Evolutionary conservation across 805 yeast species (phyloP).

Genomic region (Jamesozyma lodderae): DNA sequence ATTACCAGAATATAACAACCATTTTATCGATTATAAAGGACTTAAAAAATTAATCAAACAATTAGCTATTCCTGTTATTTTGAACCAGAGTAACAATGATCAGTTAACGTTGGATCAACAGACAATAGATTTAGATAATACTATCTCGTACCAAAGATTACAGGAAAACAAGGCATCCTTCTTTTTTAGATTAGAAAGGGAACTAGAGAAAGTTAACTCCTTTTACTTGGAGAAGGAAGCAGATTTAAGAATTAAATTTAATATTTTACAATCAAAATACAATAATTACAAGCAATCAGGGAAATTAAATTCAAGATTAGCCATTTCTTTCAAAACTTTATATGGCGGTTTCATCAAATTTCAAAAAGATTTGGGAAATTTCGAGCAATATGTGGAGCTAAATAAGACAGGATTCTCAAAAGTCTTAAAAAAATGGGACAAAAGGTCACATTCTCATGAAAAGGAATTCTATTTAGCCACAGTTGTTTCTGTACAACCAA

Average conservation of each 20-base stretch:
- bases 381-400: constrained; percentile 89
- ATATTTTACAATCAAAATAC: constrained; percentile 66
- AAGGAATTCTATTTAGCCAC: constrained; percentile 85
- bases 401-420: constrained; percentile 95
- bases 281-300: constrained; percentile 38
- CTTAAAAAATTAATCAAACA: constrained; percentile 85
- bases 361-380: constrained; percentile 75
- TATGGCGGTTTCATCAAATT: constrained; percentile 85
- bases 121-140: constrained; percentile 31
- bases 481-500: constrained; percentile 94
- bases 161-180: constrained; percentile 88
- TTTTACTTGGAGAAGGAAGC: constrained; percentile 88
- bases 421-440: constrained; percentile 96
- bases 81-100: not conserved
- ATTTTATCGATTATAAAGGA: constrained; percentile 91
- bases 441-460: constrained; percentile 87
- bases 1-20: constrained; percentile 88
- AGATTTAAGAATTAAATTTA: constrained; percentile 69
- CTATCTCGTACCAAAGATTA: constrained; percentile 41
- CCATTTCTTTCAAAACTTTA: constrained; percentile 65
- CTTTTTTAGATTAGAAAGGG: constrained; percentile 83
- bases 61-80: constrained; percentile 41
- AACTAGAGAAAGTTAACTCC: constrained; percentile 88
- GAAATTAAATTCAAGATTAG: constrained; percentile 32
- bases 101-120: not conserved